phyloP scores from a whole-genome alignment of 2,329 filamentous ascomycete species.

The Cladophialophora carrionii region DNA sequence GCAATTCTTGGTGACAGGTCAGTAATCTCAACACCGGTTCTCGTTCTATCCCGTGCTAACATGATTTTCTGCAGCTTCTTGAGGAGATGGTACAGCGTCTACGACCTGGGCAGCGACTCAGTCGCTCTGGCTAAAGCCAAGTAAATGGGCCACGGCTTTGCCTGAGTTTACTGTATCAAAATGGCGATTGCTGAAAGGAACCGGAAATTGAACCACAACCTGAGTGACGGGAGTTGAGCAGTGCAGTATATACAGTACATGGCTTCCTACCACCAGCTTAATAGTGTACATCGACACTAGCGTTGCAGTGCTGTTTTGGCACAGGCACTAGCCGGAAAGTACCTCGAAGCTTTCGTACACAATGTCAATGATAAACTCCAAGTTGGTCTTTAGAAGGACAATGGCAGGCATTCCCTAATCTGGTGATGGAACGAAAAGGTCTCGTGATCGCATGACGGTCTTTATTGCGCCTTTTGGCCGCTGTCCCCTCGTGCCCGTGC shows the following conservation, averaged over 20 bases:
- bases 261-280: conserved; percentile 1
- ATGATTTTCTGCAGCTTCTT: conserved; percentile 56
- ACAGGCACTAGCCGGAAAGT: not conserved
- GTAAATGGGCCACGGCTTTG: conserved; percentile 47
- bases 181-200: not conserved
- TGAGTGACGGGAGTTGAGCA: not conserved
- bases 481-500: not conserved
- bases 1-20: conserved; percentile 84
- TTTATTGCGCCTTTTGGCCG: not conserved
- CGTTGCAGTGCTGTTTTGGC: not conserved
- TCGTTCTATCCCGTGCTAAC: conserved; percentile 47
- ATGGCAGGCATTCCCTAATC: not conserved
- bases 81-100: conserved; percentile 59
- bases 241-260: not conserved
- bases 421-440: conserved; percentile 11
- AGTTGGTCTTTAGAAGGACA: not conserved
- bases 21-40: conserved; percentile 52
- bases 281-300: conserved; percentile 17
- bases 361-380: conserved; percentile 7
- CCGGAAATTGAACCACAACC: conserved; percentile 8
- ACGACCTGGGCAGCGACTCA: conserved; percentile 85
- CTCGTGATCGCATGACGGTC: conserved; percentile 16
- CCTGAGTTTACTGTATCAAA: not conserved
- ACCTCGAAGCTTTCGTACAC: conserved; percentile 7
- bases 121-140: conserved; percentile 89